These are phyloP conservation scores for Debaryomyces subglobosus DNA, from an alignment of 1,139 yeast species.

Conservation along the genomic window DNA sequence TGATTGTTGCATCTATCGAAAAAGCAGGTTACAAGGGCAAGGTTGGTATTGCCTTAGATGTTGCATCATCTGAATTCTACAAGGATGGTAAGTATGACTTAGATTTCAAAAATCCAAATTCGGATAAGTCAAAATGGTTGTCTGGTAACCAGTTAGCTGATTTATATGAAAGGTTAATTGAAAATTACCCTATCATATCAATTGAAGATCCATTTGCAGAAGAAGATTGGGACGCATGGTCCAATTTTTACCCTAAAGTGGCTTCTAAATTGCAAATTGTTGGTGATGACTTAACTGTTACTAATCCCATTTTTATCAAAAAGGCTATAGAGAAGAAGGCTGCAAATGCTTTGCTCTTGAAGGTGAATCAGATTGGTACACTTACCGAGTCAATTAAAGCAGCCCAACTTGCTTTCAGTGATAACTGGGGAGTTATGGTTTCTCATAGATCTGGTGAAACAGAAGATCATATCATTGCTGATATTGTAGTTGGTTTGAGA, in stretches of 20 bases:
- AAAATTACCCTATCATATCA: conserved; percentile 89
- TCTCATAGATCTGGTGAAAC: conserved; percentile 97
- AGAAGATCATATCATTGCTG: conserved; percentile 93
- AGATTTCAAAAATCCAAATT: conserved; percentile 89
- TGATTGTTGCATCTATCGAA: conserved; percentile 79
- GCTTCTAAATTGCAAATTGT: conserved; percentile 75
- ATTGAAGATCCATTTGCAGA: conserved; percentile 95
- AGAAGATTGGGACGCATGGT: conserved; percentile 96
- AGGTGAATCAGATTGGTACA: conserved; percentile 92
- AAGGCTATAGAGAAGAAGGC: conserved; percentile 89
- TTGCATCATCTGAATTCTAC: conserved; percentile 91
- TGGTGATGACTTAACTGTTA: conserved; percentile 92
- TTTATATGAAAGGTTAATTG: conserved; percentile 68
- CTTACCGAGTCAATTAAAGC: conserved; percentile 85
- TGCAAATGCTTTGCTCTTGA: conserved; percentile 83
- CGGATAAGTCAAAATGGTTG: conserved; percentile 82
- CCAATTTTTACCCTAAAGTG: conserved; percentile 66
- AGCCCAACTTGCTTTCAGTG: conserved; percentile 78
- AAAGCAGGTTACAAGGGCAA: conserved; percentile 86
- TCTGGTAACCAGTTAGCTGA: conserved; percentile 78
- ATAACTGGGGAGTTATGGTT: conserved; percentile 94
- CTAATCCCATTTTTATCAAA: conserved; percentile 85
- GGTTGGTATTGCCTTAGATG: conserved; percentile 82
- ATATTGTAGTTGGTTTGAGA: conserved; percentile 89
- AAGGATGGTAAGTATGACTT: conserved; percentile 89